Base-by-base conservation (phyloP, 495 filamentous ascomycete species). In the Pseudevernia furfuracea region DNA sequence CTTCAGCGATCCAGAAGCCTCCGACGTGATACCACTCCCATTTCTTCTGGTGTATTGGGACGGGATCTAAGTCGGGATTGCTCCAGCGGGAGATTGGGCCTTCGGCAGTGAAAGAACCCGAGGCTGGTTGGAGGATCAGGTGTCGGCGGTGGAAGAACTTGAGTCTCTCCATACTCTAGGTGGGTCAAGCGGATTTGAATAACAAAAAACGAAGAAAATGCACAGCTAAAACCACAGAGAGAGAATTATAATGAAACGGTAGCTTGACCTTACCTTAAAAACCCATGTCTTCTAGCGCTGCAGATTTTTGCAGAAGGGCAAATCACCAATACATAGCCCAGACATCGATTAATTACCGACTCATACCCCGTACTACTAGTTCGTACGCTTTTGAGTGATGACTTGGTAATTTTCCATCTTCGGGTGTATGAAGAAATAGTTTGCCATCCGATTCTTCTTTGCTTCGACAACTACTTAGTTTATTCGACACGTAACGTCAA, bases 1-100 rank as follows among this genome's bases (percentile, higher is more conserved):
- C 69, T 58, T 72, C 71, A 7, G 69, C 71, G 48, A 72, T 69
- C 71, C 71, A 72, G 62, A 71, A 72, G n/a, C 71, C 71, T 4
- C 59, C 64, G 19, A 71, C 62, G 12, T 70, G 70, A 28, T 70
- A 70, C 71, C 71, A 72, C 66, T 60, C 60, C 71, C 71, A 72
- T 41, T 71, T 66, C 30, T 68, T 68, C 12, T 66, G 64, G 15
- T 64, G 48, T 10, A 36, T 43, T 0, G 63, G 71, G 19, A 72
- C 61, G 25, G 69, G 71, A 56, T 70, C 67, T 34, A 72, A 63
- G 39, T 72, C 69, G 44, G 57, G 59, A 46, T 68, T 72, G 21
- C 48, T 61, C 64, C 64, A 66, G 23, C 64, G 64, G 4, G 63
- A 43, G 23, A 19, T 15, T 36, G 28, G 36, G 23, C 30, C 61